Evolutionary conservation across 169 alveolate species (phyloP), one percentile per base, ranked within the genome.

Genomic region (Plasmodium malariae): DNA sequence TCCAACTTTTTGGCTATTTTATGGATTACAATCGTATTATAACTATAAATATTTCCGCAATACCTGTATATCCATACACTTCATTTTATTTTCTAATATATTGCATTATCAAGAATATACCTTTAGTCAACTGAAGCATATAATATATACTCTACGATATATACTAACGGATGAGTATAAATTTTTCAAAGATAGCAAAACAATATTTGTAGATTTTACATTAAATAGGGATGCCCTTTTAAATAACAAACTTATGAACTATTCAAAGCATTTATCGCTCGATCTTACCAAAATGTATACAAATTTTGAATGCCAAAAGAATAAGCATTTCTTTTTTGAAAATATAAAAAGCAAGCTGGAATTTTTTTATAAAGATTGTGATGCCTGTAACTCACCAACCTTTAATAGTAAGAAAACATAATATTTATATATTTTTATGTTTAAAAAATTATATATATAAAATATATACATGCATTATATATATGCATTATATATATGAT

Each of bases 1-100:
- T 5, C 96, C 98, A 6, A 95, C 94, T 2, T 92, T 90, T 34
- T 97, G 99, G 99, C 69, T 97, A 62, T 93, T 93, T 60, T 90
- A 93, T 92, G 97, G 97, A 28, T 74, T 90, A 67, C 80, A 83
- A 74, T 93, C 97, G 5, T 55, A 92, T 67, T 71, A 83, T 34
- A 72, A 92, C 57, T 95, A 94, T 76, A 94, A 92, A 32, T 93
- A 73, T 57, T 83, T 85, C 70, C 72, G 97, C 32, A 94, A 93
- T 21, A 93, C 96, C 0, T 94, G 97, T 65, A 68, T 95, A 9
- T 93, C 97, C n/a, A 93, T 92, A 43, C 93, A 76, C 74, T 60
- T 92, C 37, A 55, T 93, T 19, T 74, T 93, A 49, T 65, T 93
- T 73, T 91, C 94, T 30, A 74, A 74, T 74, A 55, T 74, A 74